Base-by-base conservation (phyloP, 176 grass and related monocot species). In the Raddia guianensis region DNA sequence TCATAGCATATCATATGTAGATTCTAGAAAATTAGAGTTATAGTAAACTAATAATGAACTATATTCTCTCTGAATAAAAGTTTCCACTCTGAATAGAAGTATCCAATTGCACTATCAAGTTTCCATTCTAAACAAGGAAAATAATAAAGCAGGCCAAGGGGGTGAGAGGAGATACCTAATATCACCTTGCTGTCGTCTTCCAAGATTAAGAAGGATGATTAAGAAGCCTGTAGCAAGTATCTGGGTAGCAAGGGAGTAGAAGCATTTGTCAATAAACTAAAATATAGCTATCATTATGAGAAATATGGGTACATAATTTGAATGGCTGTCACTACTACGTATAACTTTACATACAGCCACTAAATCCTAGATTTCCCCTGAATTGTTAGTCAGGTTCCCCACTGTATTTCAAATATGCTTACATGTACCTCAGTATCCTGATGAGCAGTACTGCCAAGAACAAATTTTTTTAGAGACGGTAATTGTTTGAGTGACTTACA, bases 171-270 rank as follows among this genome's bases (percentile, higher is more conserved):
- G 65, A 63, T 85, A 98, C 95, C 92, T 98, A 66, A 92, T 77
- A 79, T 98, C 95, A 56, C 95, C 95, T 70, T 92, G 88, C 63
- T 98, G 90, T 63, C 84, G 76, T 66, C 86, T 94, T 77, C 95
- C 95, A 21, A 98, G 95, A 84, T 98, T 98, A 62, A 86, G 77
- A 84, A 98, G 81, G 86, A 98, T 98, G 81, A 98, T 70, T 44
- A 94, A 80, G 85, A 98, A 98, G 49, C 95, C 88, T 2, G 90
- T 94, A 60, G 63, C 83, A 82, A 94, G 86, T 85, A 98, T 94
- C 95, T 98, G 83, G 43, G 86, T 49, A 88, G 58, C 60, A 18
- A 86, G 11, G 1, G 59, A 80, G 50, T 2, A 66, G 49, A 61
- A 84, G 27, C 34, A 73, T 78, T 42, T 55, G n/a, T 54, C 44